Evolutionary conservation across 2,329 filamentous ascomycete species (phyloP), one percentile per base, ranked within the genome.

Genomic region (Diaporthe sp.): DNA sequence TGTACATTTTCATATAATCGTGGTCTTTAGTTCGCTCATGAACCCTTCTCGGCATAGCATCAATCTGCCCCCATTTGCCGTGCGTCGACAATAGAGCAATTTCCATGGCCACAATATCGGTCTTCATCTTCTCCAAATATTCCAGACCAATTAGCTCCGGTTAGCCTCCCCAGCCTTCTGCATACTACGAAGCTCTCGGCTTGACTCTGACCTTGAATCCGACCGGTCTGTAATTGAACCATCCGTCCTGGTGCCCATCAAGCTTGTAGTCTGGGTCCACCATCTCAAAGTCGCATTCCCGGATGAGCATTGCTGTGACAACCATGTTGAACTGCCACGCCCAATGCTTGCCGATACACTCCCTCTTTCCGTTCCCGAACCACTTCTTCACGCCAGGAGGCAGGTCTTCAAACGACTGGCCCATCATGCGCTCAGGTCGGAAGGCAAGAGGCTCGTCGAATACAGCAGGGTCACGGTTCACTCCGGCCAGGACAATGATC

Each of bases 221-320:
- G 57, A 87, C 79, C 0, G 88, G 89, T 76, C 87, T 81, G 5
- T 88, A 78, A 68, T 89, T 89, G 77, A 90, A 90, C 85, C 89
- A 85, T 19, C 89, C 85, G 77, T 91, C 83, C 81, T 86, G 82
- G 72, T 68, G 42, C 4, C 72, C 72, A 38, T 83, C 82, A 71
- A 87, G 71, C 78, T 83, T 77, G 66, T 87, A 88, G 0, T 73
- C 77, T 4, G 81, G 78, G 61, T 87, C 82, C 19, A 77, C 85
- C 75, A 83, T 78, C 78, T 86, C 85, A 76, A 89, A 87, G 66
- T 89, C 86, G 1, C 88, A 74, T 68, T 86, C 84, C 72, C 80
- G 79, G 71, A 89, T 82, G 77, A 89, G 77, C 81, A 81, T 84
- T 5, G 85, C 82, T 78, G 86, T 76, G 3, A 85, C 83, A 0